Evolutionary conservation across 2,329 filamentous ascomycete species (phyloP).

Genomic region (Dactylella cylindrospora): DNA sequence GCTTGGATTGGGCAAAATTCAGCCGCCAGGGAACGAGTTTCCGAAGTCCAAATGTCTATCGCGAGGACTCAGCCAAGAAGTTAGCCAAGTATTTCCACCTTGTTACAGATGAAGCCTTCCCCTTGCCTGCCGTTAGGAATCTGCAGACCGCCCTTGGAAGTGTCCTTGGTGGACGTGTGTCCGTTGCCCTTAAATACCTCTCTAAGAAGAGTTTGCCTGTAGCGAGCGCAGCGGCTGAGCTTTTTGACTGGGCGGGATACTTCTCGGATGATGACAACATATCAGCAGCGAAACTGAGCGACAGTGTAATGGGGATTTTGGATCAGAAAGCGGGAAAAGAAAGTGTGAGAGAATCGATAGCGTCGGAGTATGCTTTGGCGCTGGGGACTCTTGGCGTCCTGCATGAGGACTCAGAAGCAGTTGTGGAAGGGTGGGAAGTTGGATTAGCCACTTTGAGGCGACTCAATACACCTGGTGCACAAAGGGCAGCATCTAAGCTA

Average conservation of each 20-base stretch:
- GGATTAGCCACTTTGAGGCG: slow-evolving; percentile 31
- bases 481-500: slow-evolving; percentile 25
- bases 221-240: slow-evolving; percentile 28
- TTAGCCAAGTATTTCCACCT: slow-evolving; percentile 24
- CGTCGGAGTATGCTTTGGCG: slow-evolving; percentile 26
- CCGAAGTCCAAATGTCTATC: slow-evolving; percentile 29
- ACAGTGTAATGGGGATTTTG: slow-evolving; percentile 5
- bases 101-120: slow-evolving; percentile 21
- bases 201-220: slow-evolving; percentile 30
- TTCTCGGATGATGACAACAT: slow-evolving; percentile 14
- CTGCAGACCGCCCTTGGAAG: slow-evolving; percentile 26
- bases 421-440: slow-evolving; percentile 35
- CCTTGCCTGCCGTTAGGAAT: slow-evolving; percentile 33
- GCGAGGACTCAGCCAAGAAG: slow-evolving; percentile 30
- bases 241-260: slow-evolving; percentile 37
- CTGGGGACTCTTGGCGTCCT: slow-evolving; percentile 24
- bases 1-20: slow-evolving; percentile 39
- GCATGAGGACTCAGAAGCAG: slow-evolving; percentile 5
- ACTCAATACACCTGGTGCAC: slow-evolving; percentile 19
- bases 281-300: slow-evolving; percentile 2
- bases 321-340: slow-evolving; percentile 22
- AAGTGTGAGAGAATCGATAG: slow-evolving; percentile 30
- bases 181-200: slow-evolving; percentile 27
- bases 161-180: slow-evolving; percentile 25
- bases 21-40: slow-evolving; percentile 1